Conservation (phyloP, 192 early-diverging fungal species). For the Chytriomyces sp. region DNA sequence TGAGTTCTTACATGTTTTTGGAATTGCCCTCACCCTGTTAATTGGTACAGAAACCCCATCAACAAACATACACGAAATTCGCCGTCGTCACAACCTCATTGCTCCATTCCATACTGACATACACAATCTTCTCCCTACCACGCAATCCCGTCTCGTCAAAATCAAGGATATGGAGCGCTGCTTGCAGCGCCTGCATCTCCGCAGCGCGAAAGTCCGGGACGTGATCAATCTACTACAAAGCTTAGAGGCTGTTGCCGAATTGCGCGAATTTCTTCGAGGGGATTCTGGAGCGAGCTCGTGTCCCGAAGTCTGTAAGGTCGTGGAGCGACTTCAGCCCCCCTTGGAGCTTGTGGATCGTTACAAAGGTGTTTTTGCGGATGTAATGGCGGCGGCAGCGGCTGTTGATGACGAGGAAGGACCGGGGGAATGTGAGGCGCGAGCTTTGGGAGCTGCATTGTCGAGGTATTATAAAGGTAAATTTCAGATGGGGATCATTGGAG, state of each 20-base stretch:
- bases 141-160: slow-evolving; percentile 5
- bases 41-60: slow-evolving; percentile 1
- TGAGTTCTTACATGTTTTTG: slow-evolving; percentile 54
- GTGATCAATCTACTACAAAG: slow-evolving; percentile 31
- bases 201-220: slow-evolving; percentile 26
- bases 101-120: neutral
- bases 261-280: slow-evolving; percentile 13
- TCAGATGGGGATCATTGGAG: slow-evolving; percentile 11
- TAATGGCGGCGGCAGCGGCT: neutral
- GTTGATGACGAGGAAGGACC: neutral
- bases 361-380: neutral
- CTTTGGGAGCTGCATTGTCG: neutral
- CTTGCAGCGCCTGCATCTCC: slow-evolving; percentile 43
- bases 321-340: neutral
- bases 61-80: slow-evolving; percentile 8
- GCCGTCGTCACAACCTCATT: slow-evolving; percentile 9
- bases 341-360: slow-evolving; percentile 23
- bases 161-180: slow-evolving; percentile 41
- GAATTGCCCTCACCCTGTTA: neutral
- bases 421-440: no score
- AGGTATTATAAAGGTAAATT: neutral
- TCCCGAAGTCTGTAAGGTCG: slow-evolving; percentile 21
- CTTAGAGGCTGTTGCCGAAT: slow-evolving; percentile 1
- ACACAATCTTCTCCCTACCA: neutral
- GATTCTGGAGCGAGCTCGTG: neutral